Evolutionary conservation across 345 rosid species (phyloP), one percentile per base, ranked within the genome.

Genomic region (Dovyalis caffra): DNA sequence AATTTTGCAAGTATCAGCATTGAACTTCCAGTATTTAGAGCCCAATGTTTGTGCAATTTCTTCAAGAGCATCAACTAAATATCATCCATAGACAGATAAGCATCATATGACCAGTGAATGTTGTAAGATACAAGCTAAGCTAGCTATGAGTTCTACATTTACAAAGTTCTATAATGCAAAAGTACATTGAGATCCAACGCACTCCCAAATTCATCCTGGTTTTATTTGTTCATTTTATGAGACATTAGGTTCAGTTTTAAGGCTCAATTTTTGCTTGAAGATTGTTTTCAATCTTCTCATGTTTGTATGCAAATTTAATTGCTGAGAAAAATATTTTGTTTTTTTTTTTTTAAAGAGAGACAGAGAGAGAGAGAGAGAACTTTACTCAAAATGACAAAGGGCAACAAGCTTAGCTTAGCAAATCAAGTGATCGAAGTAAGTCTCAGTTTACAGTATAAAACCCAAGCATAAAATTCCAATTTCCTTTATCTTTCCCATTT

Each of bases 1-100:
- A 74, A 80, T 69, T 9, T 64, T 0, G 72, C 92, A 90, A 35
- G 81, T 49, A 43, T 81, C 83, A 25, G 80, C 87, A 68, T 81
- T 74, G 61, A 90, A 90, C 72, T 73, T 81, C 95, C 90, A 87
- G 79, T 67, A 33, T 38, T 51, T 79, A 0, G 81, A 82, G 28
- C 95, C 92, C 91, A 88, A 64, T 18, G 88, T 74, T 68, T 25
- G 79, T 1, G 74, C 80, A 45, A 87, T 86, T 77, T 85, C 82
- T 32, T 78, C 78, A 58, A 90, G 86, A 66, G 84, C 87, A 76
- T 87, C 83, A 79, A 86, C 92, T 88, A 75, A 23, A 29, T 26
- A 66, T 29, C 69, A 81, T 53, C 38, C 78, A 85, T 34, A 72
- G 40, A 47, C 47, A 72, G 66, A 47, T 74, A 75, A 78, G 62